phyloP scores from a whole-genome alignment of 164 flowering plant species.

The Houttuynia cordata region DNA sequence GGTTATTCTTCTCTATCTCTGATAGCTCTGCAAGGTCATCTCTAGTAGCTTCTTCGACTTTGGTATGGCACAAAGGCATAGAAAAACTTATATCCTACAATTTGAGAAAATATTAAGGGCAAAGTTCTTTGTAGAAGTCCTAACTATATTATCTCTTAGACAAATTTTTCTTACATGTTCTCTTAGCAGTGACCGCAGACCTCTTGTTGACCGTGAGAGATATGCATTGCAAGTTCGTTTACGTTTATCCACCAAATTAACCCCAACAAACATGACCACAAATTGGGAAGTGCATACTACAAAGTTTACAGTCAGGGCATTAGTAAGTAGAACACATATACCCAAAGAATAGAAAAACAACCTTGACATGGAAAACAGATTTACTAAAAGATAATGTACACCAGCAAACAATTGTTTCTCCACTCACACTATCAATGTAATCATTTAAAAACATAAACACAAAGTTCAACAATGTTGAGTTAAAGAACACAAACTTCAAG shows the following conservation, averaged over 20 bases:
- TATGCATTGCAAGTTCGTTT: conserved; percentile 58
- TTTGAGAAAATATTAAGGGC: background rate
- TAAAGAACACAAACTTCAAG: no score
- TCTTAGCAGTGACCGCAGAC: conserved; percentile 60
- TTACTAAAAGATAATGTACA: no score
- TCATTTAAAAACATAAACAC: no score
- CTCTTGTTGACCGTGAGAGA: conserved; percentile 78
- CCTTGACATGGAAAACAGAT: no score
- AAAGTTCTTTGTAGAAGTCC: background rate
- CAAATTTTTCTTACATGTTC: conserved; percentile 60
- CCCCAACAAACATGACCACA: conserved; percentile 70
- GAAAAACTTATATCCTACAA: conserved; percentile 64
- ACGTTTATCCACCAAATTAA: conserved; percentile 21
- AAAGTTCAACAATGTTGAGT: no score
- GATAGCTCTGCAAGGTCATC: conserved; percentile 92
- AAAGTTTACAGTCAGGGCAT: conserved; percentile 10
- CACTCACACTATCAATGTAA: no score
- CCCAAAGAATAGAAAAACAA: background rate
- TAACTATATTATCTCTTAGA: background rate
- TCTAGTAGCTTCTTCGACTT: conserved; percentile 56
- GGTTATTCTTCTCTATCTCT: conserved; percentile 73
- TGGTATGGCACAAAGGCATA: conserved; percentile 78
- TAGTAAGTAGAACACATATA: background rate
- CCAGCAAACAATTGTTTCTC: no score
- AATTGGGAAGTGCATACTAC: conserved; percentile 76